phyloP scores from a whole-genome alignment of 805 yeast genomes.

The Candida rishiriensis region DNA sequence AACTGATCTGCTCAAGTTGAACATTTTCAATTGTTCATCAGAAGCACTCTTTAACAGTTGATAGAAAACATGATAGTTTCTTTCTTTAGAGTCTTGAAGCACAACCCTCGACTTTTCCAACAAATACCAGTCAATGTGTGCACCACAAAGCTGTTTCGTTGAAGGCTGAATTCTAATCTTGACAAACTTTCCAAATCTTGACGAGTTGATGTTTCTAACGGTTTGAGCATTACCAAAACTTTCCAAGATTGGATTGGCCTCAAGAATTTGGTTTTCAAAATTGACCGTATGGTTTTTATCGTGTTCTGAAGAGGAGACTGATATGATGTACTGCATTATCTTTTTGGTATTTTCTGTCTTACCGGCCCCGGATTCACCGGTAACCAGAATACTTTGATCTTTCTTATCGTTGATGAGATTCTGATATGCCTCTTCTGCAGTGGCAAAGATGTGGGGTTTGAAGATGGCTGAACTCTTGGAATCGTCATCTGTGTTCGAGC shows the following conservation, averaged over 20 bases:
- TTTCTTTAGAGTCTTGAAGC: slow-evolving; percentile 65
- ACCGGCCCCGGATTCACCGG: slow-evolving; percentile 99
- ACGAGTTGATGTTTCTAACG: slow-evolving; percentile 86
- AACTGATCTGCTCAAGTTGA: slow-evolving; percentile 37
- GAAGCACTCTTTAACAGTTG: slow-evolving; percentile 73
- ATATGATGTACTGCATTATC: slow-evolving; percentile 85
- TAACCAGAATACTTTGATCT: slow-evolving; percentile 90
- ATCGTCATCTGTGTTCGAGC: slow-evolving; percentile 15
- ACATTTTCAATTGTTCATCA: slow-evolving; percentile 40
- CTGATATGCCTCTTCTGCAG: slow-evolving; percentile 81
- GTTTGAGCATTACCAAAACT: slow-evolving; percentile 98
- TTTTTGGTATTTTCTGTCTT: slow-evolving; percentile 96
- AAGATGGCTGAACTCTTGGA: slow-evolving; percentile 2
- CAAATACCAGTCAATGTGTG: slow-evolving; percentile 90
- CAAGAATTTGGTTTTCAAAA: slow-evolving; percentile 81
- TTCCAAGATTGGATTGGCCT: slow-evolving; percentile 93
- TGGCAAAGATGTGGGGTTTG: slow-evolving; percentile 88
- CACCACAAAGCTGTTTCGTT: slow-evolving; percentile 71
- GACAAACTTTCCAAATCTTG: slow-evolving; percentile 95
- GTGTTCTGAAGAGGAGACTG: slow-evolving; percentile 45
- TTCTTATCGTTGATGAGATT: slow-evolving; percentile 62
- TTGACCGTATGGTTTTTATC: slow-evolving; percentile 30
- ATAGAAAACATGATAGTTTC: slow-evolving; percentile 93
- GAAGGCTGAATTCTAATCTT: slow-evolving; percentile 66
- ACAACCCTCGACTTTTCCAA: slow-evolving; percentile 92